Evolutionary conservation across 2,329 filamentous ascomycete species (phyloP).

Genomic region (Intubia oerlemansii): DNA sequence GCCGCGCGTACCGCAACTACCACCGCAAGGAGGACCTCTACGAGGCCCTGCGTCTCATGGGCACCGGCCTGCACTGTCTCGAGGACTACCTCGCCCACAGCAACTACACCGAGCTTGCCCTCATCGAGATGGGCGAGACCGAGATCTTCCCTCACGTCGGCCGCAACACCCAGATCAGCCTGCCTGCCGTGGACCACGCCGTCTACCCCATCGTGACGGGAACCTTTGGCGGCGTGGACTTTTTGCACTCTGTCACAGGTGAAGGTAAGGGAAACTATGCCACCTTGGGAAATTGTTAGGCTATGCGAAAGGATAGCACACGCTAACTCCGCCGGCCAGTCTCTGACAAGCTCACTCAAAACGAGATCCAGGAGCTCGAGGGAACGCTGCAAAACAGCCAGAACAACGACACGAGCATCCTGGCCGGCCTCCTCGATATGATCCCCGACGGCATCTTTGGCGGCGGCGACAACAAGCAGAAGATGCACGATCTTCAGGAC

Average conservation of each 20-base stretch:
- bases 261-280: too few relatives aligned
- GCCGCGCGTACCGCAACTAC: constrained; percentile 44
- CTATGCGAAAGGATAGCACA: too few relatives aligned
- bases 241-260: constrained; percentile 67
- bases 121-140: constrained; percentile 67
- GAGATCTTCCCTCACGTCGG: constrained; percentile 80
- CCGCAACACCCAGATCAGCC: constrained; percentile 43
- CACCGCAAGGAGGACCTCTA: constrained; percentile 58
- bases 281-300: too few relatives aligned
- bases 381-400: constrained; percentile 50
- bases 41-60: constrained; percentile 68
- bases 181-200: constrained; percentile 34
- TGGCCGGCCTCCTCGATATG: constrained; percentile 62
- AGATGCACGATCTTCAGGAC: constrained; percentile 59
- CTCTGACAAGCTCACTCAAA: constrained; percentile 76
- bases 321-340: too few relatives aligned
- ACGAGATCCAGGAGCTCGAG: constrained; percentile 74
- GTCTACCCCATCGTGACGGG: constrained; percentile 78
- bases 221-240: constrained; percentile 88
- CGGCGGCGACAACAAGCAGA: constrained; percentile 47
- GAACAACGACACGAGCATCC: constrained; percentile 45
- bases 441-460: constrained; percentile 68
- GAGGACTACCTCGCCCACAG: constrained; percentile 86
- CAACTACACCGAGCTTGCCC: constrained; percentile 74
- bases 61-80: constrained; percentile 74